Evolutionary conservation across 495 filamentous ascomycete genomes (phyloP).

Genomic region (Penicillium parvum): DNA sequence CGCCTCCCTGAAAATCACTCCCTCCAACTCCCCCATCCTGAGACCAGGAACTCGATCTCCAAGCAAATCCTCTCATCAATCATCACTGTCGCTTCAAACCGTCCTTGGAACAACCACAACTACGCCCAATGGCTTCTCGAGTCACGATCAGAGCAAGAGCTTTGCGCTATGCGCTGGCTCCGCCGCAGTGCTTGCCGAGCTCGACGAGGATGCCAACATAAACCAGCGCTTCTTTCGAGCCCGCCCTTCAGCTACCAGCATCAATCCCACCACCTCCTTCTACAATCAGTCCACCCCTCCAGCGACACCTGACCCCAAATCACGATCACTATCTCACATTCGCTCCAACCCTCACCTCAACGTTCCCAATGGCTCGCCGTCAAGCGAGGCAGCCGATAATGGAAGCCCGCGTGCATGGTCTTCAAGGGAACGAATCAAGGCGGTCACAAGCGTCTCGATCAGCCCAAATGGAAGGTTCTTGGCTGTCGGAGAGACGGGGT

Average conservation of each 20-base stretch:
- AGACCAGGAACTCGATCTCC: constrained; percentile 60
- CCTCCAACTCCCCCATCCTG: constrained; percentile 70
- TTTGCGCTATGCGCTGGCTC: constrained; percentile 93
- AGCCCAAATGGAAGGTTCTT: constrained; percentile 86
- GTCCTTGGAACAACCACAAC: constrained; percentile 86
- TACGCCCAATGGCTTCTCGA: constrained; percentile 83
- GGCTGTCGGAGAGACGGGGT: constrained; percentile 93
- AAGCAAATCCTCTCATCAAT: constrained; percentile 48
- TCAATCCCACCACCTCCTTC: constrained; percentile 51
- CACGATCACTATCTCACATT: constrained; percentile 29
- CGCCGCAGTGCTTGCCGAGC: constrained; percentile 81
- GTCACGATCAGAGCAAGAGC: constrained; percentile 59
- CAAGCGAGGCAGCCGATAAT: constrained; percentile 52
- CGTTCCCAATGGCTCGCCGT: constrained; percentile 33
- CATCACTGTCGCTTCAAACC: constrained; percentile 65
- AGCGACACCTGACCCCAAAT: constrained; percentile 39
- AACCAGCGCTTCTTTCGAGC: constrained; percentile 88
- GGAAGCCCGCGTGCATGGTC: constrained; percentile 69
- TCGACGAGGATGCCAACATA: constrained; percentile 66
- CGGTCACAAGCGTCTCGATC: constrained; percentile 90
- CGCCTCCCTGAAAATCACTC: constrained; percentile 64
- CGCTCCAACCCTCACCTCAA: constrained; percentile 28
- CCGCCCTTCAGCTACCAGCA: constrained; percentile 68
- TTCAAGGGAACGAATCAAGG: constrained; percentile 84
- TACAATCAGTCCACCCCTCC: constrained; percentile 61